A percentile compares a stretch with the other conserved stretches of the same genome.
Evolutionary conservation across 2,329 filamentous ascomycete species (phyloP).

Genomic region (Aspergillus arachidicola): DNA sequence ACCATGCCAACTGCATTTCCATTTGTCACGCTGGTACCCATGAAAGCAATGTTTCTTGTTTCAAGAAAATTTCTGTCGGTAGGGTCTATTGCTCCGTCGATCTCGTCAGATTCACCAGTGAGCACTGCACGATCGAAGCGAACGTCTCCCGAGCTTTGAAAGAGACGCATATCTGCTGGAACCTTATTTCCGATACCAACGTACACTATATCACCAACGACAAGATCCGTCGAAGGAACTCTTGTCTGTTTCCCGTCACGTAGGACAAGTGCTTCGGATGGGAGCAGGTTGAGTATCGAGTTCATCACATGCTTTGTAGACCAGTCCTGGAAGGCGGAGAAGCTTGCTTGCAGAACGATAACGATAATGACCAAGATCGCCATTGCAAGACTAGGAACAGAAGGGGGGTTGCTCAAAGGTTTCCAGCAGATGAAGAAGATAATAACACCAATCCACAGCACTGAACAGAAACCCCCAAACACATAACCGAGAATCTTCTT

Average conservation of each 20-base stretch:
- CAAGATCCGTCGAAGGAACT: constrained; percentile 63
- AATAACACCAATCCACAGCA: constrained; percentile 69
- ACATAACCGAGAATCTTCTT: constrained; percentile 68
- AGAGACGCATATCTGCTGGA: constrained; percentile 73
- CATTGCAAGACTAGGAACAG: constrained; percentile 69
- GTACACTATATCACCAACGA: constrained; percentile 71
- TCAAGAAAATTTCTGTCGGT: constrained; percentile 77
- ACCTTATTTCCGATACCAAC: constrained; percentile 75
- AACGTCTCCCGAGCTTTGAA: constrained; percentile 69
- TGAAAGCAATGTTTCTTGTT: constrained; percentile 74
- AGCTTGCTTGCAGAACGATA: constrained; percentile 69
- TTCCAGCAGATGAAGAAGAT: constrained; percentile 79
- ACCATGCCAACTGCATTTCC: constrained; percentile 70
- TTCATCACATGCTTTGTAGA: constrained; percentile 77
- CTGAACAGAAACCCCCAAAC: constrained; percentile 77
- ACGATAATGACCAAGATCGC: constrained; percentile 75
- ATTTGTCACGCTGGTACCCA: constrained; percentile 75
- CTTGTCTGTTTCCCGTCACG: constrained; percentile 61
- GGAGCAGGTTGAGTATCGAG: constrained; percentile 76
- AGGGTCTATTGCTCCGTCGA: constrained; percentile 64
- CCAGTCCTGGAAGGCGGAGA: constrained; percentile 75
- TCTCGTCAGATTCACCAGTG: constrained; percentile 70
- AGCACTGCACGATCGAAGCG: constrained; percentile 75
- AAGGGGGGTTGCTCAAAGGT: constrained; percentile 71
- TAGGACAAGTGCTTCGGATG: constrained; percentile 68